Evolutionary conservation across 108 stramenopile genomes (phyloP), one percentile per base, ranked within the genome.

Genomic region (Nannochloropsis granulata): DNA sequence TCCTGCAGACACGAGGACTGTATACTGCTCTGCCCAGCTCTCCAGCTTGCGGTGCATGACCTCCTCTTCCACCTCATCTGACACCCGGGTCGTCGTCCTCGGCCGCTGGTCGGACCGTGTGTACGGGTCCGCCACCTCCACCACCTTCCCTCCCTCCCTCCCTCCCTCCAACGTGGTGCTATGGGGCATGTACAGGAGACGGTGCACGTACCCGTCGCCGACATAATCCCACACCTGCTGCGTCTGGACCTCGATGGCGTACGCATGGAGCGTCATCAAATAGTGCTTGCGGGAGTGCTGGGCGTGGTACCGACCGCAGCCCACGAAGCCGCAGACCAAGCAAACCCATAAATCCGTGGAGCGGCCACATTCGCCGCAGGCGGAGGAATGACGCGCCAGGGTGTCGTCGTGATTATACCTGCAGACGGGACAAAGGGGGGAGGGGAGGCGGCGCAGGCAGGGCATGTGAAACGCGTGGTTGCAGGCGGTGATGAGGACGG

Each of bases 171-270:
- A 5, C n/a, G 21, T n/a, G 16, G 11, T n/a, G 56, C 21, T n/a
- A 2, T 71, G n/a, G 7, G 56, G 56, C 16, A n/a, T 94, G 81
- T 95, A 94, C 34, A 97, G 83, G 24, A 97, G 87, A 19, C 97
- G 90, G 89, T 97, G 96, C 16, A 97, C 97, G 80, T 94, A 97
- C 9, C 97, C 97, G 78, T 94, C 95, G 0, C 97, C 97, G 3
- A 93, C 94, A 87, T 96, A 97, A 86, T 97, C 97, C 94, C 95
- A 97, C 13, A 97, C 97, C 23, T 89, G 88, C 83, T 97, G 96
- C 12, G 95, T 96, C 82, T 94, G 93, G 9, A 95, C 94, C 79
- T 97, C 96, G 42, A 97, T 84, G 24, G 97, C 97, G 85, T 97
- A 97, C n/a, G 96, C 95, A 89, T 97, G 97, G 46, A 96, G 90